These are phyloP conservation scores for Vitis labrusca DNA, from an alignment of 164 flowering plant species.

Conservation along the genomic window DNA sequence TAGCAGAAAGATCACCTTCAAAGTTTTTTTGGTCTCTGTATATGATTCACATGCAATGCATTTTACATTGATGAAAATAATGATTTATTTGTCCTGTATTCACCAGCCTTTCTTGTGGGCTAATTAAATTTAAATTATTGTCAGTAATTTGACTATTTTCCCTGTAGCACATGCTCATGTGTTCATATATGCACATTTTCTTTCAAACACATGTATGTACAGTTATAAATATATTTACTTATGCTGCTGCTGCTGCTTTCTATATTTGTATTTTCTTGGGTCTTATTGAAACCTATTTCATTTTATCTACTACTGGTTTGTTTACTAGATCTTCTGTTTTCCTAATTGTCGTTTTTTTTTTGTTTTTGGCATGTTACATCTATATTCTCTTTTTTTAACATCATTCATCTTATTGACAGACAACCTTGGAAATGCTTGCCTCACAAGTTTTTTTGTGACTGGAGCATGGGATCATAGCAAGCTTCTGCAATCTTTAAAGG, in stretches of 20 bases:
- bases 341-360: no score
- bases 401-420: slow-evolving; percentile 42
- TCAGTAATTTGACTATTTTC: background rate
- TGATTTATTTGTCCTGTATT: background rate
- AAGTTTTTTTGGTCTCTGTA: background rate
- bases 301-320: background rate
- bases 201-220: no score
- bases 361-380: no score
- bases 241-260: background rate
- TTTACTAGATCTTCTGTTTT: background rate
- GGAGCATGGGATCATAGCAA: slow-evolving; percentile 88
- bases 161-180: background rate
- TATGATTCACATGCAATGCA: background rate
- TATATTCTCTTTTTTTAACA: background rate
- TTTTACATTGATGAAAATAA: background rate
- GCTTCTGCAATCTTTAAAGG: slow-evolving; percentile 74
- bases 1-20: background rate
- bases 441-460: slow-evolving; percentile 79
- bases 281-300: background rate
- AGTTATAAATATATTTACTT: background rate
- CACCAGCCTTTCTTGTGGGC: background rate
- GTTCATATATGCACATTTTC: background rate
- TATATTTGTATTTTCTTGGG: background rate
- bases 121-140: background rate
- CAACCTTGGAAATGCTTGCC: slow-evolving; percentile 88